phyloP scores from a whole-genome alignment of 768 basidiomycete species.

The Cystofilobasidium bisporidii region DNA sequence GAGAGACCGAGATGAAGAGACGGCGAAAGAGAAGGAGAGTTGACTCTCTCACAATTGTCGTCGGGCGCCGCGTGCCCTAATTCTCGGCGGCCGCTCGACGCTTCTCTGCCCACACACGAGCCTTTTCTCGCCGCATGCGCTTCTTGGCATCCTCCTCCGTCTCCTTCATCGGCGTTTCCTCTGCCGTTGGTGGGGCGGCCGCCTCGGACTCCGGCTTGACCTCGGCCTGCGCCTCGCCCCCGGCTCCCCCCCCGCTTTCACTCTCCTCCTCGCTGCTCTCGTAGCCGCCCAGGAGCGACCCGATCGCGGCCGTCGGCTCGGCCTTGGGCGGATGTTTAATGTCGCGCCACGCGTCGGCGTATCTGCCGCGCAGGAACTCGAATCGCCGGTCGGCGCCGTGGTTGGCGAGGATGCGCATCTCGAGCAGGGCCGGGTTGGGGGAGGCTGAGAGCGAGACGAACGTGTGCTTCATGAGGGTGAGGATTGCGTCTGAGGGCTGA shows the following conservation, averaged over 20 bases:
- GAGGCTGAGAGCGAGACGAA: constrained; percentile 59
- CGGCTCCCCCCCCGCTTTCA: constrained; percentile 14
- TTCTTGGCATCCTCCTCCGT: constrained; percentile 13
- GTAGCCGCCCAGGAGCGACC: constrained; percentile 26
- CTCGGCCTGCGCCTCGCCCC: not conserved
- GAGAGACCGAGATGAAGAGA: no score
- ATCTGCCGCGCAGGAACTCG: constrained; percentile 69
- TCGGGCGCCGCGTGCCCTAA: no score
- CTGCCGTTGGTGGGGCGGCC: not conserved
- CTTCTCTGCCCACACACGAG: constrained; percentile 16
- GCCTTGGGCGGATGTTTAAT: not conserved
- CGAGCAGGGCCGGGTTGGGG: constrained; percentile 68
- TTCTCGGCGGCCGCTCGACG: not conserved
- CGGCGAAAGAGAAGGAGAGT: no score
- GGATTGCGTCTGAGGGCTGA: constrained; percentile 55
- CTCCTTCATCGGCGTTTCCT: not conserved
- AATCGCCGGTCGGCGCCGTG: constrained; percentile 69
- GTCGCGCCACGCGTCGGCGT: constrained; percentile 50
- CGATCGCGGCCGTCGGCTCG: not conserved
- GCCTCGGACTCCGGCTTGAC: not conserved
- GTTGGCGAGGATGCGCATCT: constrained; percentile 81
- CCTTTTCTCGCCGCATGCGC: constrained; percentile 13
- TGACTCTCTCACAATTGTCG: no score
- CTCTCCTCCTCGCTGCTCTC: constrained; percentile 7
- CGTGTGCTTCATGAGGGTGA: constrained; percentile 63